Conservation (phyloP, 306 rosid species). For the Cucurbita pepo region DNA sequence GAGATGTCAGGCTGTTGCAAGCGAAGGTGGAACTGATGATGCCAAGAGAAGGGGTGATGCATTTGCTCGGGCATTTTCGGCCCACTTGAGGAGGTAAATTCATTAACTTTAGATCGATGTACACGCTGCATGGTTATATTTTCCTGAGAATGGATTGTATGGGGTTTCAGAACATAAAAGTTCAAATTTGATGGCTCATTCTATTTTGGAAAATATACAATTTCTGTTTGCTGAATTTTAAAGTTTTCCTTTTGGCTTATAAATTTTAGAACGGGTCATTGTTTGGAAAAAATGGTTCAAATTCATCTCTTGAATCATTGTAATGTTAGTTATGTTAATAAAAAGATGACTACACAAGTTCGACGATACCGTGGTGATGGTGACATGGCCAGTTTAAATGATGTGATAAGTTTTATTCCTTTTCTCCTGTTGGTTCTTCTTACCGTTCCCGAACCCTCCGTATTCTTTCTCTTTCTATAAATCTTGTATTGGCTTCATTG, state of each 20-base stretch:
- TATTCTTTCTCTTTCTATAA: not conserved
- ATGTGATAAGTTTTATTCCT: not conserved
- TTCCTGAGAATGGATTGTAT: not conserved
- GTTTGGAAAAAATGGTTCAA: not conserved
- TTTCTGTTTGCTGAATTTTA: not conserved
- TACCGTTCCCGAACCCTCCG: not conserved
- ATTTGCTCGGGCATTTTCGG: conserved; percentile 91
- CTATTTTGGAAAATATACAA: not conserved
- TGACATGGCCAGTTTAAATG: not conserved
- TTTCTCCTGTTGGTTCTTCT: not conserved
- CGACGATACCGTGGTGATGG: not conserved
- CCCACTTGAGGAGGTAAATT: conserved; percentile 73
- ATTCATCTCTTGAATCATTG: not conserved
- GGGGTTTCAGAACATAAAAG: not conserved
- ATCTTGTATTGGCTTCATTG: not conserved
- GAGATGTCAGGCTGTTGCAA: conserved; percentile 80
- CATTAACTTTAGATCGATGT: not conserved
- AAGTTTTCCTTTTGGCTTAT: not conserved
- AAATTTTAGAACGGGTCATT: not conserved
- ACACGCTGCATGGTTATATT: not conserved
- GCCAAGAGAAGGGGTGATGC: conserved; percentile 98
- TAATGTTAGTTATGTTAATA: not conserved
- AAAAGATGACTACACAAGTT: not conserved
- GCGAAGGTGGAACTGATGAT: conserved; percentile 97
- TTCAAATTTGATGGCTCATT: not conserved